A percentile compares a stretch with the other conserved stretches of the same genome.
These are phyloP conservation scores for Pelagomonas calceolata DNA, from an alignment of 108 stramenopile genomes.

Conservation along the genomic window DNA sequence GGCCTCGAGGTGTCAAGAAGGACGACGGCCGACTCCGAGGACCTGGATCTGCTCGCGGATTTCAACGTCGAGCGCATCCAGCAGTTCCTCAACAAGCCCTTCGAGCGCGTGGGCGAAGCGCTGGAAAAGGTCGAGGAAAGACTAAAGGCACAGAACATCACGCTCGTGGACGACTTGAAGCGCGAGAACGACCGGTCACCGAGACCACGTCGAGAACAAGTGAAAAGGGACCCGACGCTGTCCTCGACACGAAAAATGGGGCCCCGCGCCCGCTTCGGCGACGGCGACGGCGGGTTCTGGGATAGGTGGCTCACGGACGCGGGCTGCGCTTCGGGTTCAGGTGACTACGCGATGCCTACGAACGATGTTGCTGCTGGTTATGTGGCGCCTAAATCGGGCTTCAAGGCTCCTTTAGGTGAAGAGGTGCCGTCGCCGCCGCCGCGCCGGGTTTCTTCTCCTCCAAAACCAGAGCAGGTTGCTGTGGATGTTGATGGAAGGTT, in stretches of 20 bases:
- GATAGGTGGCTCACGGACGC: constrained; percentile 4
- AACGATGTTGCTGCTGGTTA: too few species aligned
- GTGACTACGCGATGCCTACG: not conserved
- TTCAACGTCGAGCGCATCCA: not conserved
- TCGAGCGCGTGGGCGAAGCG: not conserved
- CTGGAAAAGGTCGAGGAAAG: not conserved
- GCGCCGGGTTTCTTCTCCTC: too few species aligned
- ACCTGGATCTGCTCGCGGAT: not conserved
- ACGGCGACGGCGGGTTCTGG: constrained; percentile 16
- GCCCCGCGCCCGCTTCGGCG: constrained; percentile 3
- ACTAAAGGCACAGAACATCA: not conserved
- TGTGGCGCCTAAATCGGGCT: not conserved
- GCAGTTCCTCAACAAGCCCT: not conserved
- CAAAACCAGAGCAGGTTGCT: too few species aligned
- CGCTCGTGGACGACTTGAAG: not conserved
- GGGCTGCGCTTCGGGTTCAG: not conserved
- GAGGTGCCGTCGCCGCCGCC: not conserved
- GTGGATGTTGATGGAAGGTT: too few species aligned
- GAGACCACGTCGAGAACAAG: not conserved
- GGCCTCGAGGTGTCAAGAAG: too few species aligned
- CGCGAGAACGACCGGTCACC: too few species aligned
- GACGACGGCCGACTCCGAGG: too few species aligned
- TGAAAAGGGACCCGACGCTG: not conserved
- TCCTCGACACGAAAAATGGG: not conserved
- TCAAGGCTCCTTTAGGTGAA: too few species aligned